Percentiles rank a stretch among this genome's conserved stretches.
Evolutionary conservation across 1,284 basidiomycete genomes (phyloP).

Genomic region (Coniferiporia sulphurascens): DNA sequence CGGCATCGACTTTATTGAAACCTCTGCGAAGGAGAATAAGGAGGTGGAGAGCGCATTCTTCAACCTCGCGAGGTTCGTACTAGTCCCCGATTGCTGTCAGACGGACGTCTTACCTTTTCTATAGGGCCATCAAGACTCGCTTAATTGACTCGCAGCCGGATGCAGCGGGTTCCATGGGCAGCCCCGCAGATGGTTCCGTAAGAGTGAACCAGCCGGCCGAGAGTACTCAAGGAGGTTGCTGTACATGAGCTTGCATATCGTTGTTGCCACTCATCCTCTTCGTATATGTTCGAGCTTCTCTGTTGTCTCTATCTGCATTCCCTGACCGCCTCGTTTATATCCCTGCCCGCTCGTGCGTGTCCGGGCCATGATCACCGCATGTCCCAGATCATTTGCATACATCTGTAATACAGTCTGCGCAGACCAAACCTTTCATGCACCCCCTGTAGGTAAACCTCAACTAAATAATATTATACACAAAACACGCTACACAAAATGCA

Average conservation of each 20-base stretch:
- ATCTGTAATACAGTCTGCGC: conserved; percentile 10
- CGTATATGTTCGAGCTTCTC: conserved; percentile 6
- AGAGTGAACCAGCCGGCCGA: conserved; percentile 58
- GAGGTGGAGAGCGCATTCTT: conserved; percentile 99
- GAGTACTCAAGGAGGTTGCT: conserved; percentile 46
- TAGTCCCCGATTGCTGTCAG: neutral
- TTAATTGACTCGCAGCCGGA: conserved; percentile 93
- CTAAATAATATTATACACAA: conserved; percentile 2
- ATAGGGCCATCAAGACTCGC: conserved; percentile 93
- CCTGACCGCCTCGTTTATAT: neutral
- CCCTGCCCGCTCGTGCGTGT: neutral
- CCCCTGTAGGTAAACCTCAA: neutral
- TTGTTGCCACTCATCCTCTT: neutral
- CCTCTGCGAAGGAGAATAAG: conserved; percentile 95
- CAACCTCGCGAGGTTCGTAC: conserved; percentile 82
- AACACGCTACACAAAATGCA: conserved; percentile 4
- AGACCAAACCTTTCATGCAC: neutral
- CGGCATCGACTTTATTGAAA: conserved; percentile 96
- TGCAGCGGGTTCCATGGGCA: conserved; percentile 41
- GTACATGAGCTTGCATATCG: conserved; percentile 35
- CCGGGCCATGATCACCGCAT: neutral
- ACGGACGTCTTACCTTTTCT: neutral
- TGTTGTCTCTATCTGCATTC: conserved; percentile 3
- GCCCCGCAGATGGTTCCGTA: conserved; percentile 50
- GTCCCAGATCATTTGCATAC: conserved; percentile 3